Evolutionary conservation across 805 yeast species (phyloP).

Genomic region (Saccharomycopsis fermentans): DNA sequence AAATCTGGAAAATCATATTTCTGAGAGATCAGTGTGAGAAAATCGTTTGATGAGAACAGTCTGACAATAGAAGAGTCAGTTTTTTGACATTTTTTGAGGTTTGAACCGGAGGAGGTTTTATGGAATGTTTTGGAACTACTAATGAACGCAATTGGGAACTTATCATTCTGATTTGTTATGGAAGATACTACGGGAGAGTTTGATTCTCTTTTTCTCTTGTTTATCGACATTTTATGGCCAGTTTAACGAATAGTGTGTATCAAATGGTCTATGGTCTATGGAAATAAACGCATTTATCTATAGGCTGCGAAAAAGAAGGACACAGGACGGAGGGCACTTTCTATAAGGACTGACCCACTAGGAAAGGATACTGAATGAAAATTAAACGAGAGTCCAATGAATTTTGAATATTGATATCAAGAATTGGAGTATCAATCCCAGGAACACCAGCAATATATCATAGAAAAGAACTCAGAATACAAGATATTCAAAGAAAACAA

Average conservation of each 20-base stretch:
- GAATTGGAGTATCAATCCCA: no score
- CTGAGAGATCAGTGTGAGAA: background rate
- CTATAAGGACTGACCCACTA: background rate
- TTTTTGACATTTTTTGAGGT: slow-evolving; percentile 1
- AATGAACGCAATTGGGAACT: background rate
- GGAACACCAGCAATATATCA: no score
- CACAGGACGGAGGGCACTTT: no score
- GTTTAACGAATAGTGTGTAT: background rate
- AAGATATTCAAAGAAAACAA: no score
- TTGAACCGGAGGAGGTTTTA: background rate
- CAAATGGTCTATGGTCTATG: no score
- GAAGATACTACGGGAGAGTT: slow-evolving; percentile 4
- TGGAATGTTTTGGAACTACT: background rate
- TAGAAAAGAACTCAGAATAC: no score
- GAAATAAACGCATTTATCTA: no score
- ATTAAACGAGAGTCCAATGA: no score
- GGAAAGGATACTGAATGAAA: no score
- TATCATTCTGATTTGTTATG: background rate
- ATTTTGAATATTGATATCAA: no score
- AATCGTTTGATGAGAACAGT: background rate
- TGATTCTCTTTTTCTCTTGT: slow-evolving; percentile 16
- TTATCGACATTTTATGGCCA: slow-evolving; percentile 1
- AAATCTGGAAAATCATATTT: background rate
- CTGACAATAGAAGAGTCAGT: background rate
- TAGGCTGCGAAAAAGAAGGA: no score